Percentiles rank a stretch among this genome's conserved stretches.
Evolutionary conservation across 1,284 basidiomycete genomes (phyloP).

Genomic region (Mycosarcoma maydis): DNA sequence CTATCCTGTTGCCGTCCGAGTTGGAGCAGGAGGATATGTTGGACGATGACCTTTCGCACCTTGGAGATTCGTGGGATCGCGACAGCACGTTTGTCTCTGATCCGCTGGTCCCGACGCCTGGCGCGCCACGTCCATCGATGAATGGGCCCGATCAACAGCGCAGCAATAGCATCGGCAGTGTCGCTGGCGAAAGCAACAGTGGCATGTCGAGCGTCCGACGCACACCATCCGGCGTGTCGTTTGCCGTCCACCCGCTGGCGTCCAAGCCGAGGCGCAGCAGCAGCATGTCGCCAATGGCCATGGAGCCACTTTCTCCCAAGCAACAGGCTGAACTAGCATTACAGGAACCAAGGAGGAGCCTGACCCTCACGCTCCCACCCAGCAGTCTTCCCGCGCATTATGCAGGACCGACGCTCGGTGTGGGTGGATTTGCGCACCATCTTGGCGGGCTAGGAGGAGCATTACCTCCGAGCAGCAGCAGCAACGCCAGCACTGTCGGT

Average conservation of each 20-base stretch:
- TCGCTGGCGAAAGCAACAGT: background rate
- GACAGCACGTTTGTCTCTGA: conserved; percentile 25
- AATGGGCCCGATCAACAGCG: conserved; percentile 12
- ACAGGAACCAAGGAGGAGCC: conserved; percentile 25
- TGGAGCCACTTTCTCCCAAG: conserved; percentile 20
- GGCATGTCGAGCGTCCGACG: conserved; percentile 17
- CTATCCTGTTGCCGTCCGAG: conserved; percentile 69
- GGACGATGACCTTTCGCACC: conserved; percentile 44
- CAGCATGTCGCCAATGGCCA: conserved; percentile 19
- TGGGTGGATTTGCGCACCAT: background rate
- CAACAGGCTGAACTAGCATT: conserved; percentile 6
- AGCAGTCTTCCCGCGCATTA: conserved; percentile 29
- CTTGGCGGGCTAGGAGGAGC: background rate
- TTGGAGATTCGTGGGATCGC: conserved; percentile 35
- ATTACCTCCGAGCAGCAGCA: background rate
- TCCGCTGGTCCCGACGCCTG: conserved; percentile 5
- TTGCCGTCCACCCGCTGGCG: conserved; percentile 17
- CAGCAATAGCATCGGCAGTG: conserved; percentile 15
- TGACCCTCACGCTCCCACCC: conserved; percentile 27
- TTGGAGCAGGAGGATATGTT: conserved; percentile 52
- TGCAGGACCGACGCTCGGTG: background rate
- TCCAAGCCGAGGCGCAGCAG: conserved; percentile 12
- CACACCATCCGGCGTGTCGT: conserved; percentile 31
- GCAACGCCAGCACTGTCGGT: background rate
- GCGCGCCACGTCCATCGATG: conserved; percentile 8